A percentile compares a stretch with the other conserved stretches of the same genome.
These are phyloP conservation scores for Typha latifolia DNA, from an alignment of 176 grass and related monocot genomes.

Conservation along the genomic window DNA sequence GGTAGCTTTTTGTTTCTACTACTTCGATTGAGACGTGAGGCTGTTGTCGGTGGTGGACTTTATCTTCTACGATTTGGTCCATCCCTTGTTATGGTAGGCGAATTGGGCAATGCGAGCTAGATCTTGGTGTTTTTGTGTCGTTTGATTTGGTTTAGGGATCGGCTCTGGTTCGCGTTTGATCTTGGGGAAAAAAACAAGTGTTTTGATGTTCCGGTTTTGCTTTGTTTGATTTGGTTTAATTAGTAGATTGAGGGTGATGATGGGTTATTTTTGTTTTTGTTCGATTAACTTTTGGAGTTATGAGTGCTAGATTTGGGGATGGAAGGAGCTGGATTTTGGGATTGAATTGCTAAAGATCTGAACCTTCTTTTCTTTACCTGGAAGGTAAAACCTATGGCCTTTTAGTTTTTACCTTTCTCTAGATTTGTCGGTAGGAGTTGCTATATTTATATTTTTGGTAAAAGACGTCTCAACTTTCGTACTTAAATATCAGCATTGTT, in stretches of 20 bases:
- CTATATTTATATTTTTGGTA: no score
- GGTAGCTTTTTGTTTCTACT: not conserved
- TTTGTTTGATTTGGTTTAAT: not conserved
- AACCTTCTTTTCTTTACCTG: not conserved
- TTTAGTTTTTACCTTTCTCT: no score
- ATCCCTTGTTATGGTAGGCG: not conserved
- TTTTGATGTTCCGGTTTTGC: not conserved
- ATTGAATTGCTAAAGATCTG: not conserved
- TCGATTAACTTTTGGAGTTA: not conserved
- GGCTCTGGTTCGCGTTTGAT: not conserved
- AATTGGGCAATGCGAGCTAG: not conserved
- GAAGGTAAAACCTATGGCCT: no score
- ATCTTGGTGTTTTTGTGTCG: not conserved
- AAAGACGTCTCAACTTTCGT: no score
- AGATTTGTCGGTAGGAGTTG: no score
- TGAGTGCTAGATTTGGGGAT: not conserved
- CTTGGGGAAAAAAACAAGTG: not conserved
- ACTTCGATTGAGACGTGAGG: not conserved
- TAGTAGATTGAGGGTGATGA: not conserved
- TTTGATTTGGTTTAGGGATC: constrained; percentile 3
- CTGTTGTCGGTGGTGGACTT: constrained; percentile 1
- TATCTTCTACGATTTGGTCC: not conserved
- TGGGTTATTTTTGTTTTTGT: not conserved
- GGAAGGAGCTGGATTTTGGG: not conserved
- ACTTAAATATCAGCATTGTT: no score